Evolutionary conservation across 495 filamentous ascomycete genomes (phyloP), one percentile per base, ranked within the genome.

Genomic region (Xeromyces bisporus): DNA sequence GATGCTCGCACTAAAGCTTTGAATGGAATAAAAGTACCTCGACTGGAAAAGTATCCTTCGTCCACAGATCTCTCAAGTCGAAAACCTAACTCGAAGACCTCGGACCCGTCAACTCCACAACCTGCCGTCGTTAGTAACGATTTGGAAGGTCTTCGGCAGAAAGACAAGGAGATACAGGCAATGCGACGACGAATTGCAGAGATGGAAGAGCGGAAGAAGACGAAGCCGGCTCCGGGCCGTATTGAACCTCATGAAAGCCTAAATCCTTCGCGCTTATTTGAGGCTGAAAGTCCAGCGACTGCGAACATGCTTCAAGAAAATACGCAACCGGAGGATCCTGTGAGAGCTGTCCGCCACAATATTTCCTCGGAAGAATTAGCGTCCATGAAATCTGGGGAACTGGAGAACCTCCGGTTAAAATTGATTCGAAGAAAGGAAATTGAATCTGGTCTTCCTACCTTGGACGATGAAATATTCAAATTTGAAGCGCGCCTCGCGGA

Each of bases 181-280:
- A 70, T 86, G 61, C 80, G 71, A 39, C 67, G 67, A 46, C 75
- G 66, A 33, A 87, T 93, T 47, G 78, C 75, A 10, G 75, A 83
- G 43, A 64, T 74, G 21, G 80, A 91, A 48, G 66, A 77, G 18
- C 69, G 65, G 35, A 73, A 69, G 37, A 73, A 72, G 48, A 57
- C 58, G 21, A 73, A 65, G 40, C 48, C 62, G 16, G 58, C 48
- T 32, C 49, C 51, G 14, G 60, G 48, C 28, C 53, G 48, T 28
- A 47, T 45, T 21, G 44, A 58, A 20, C 57, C 53, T 14, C 54
- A 56, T 35, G 44, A 36, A 16, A 29, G 24, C 21, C 5, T 44
- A 10, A 43, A 51, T 28, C 29, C 38, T 16, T 43, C 44, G 7
- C 16, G 29, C 9, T 43, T 45, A 25, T 44, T 47, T 9, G 37